These are phyloP conservation scores for Spinacia oleracea DNA, from an alignment of 179 eudicot genomes.

Conservation along the genomic window DNA sequence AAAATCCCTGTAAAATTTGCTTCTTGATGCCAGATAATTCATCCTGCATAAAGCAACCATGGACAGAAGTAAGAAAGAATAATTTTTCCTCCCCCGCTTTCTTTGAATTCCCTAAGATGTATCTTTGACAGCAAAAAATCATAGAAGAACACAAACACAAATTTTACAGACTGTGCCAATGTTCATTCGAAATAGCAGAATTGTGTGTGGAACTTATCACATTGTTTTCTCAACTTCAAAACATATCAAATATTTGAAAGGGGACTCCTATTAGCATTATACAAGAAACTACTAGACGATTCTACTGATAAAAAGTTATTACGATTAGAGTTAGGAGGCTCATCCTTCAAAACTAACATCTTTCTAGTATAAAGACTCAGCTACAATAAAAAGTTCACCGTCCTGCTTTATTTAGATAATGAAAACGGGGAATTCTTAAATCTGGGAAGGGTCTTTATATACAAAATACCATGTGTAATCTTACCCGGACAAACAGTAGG, in stretches of 20 bases:
- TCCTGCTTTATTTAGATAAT: background rate
- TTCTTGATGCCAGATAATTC: conserved; percentile 55
- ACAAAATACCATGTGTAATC: background rate
- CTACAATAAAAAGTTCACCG: background rate
- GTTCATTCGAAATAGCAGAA: background rate
- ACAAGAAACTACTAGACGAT: background rate
- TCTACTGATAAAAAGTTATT: background rate
- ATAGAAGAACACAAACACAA: background rate
- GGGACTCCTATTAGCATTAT: background rate
- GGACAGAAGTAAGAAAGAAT: conserved; percentile 7
- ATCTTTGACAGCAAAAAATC: background rate
- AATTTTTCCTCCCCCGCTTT: no score
- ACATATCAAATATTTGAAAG: background rate
- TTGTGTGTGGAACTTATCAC: background rate
- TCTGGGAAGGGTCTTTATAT: background rate
- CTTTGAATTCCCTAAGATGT: background rate
- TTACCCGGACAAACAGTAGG: background rate
- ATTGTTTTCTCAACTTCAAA: background rate
- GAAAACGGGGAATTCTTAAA: background rate
- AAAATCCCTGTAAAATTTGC: conserved; percentile 67
- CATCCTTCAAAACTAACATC: background rate
- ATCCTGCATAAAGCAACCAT: conserved; percentile 44
- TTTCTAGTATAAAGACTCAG: background rate
- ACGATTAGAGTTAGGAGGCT: background rate
- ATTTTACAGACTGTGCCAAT: background rate